Conservation (phyloP, 257 asterid species). For the Leptodermis oblonga region DNA sequence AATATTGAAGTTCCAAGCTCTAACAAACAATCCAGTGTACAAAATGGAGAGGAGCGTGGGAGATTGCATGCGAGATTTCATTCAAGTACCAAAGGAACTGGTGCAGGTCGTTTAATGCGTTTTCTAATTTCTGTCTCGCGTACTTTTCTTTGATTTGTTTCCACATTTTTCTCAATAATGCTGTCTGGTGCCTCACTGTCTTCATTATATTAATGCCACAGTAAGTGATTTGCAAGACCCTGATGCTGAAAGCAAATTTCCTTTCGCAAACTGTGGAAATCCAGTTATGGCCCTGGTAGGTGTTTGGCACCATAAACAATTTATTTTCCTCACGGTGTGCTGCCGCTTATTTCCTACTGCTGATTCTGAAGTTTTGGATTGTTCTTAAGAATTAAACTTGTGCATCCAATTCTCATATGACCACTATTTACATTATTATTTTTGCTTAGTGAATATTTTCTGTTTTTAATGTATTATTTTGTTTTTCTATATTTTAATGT, state of each 20-base stretch:
- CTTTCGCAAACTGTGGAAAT: slow-evolving; percentile 66
- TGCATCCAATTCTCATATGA: neutral
- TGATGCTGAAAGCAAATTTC: slow-evolving; percentile 56
- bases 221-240: slow-evolving; percentile 43
- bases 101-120: slow-evolving; percentile 28
- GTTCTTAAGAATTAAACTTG: neutral
- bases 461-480: neutral
- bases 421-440: neutral
- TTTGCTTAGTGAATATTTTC: neutral
- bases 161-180: neutral
- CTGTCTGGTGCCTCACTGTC: neutral
- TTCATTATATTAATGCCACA: slow-evolving; percentile 29
- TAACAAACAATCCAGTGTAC: slow-evolving; percentile 37
- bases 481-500: neutral
- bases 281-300: slow-evolving; percentile 86
- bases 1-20: slow-evolving; percentile 43
- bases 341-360: neutral
- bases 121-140: neutral
- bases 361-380: neutral
- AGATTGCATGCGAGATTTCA: slow-evolving; percentile 36
- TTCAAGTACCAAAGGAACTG: slow-evolving; percentile 50
- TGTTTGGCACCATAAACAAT: neutral
- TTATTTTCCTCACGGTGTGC: neutral
- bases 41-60: slow-evolving; percentile 35
- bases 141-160: slow-evolving; percentile 1